Conservation (phyloP, 2,329 filamentous ascomycete species). For the Ilyonectria sp. region DNA sequence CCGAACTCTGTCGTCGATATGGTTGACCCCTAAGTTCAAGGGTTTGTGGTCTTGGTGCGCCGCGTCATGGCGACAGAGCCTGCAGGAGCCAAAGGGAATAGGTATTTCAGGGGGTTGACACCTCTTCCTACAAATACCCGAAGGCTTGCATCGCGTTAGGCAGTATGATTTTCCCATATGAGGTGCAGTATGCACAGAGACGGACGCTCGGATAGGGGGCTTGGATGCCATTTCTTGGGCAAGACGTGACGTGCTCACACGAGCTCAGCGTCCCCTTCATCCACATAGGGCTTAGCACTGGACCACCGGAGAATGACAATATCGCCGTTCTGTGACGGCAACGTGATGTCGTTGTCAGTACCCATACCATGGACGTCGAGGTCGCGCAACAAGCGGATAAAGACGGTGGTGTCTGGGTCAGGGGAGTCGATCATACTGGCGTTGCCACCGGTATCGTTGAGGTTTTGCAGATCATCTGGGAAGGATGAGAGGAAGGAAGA, state of each 20-base stretch:
- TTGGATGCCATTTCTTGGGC: background rate
- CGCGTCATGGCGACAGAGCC: background rate
- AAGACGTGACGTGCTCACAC: constrained; percentile 58
- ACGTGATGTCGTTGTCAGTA: constrained; percentile 73
- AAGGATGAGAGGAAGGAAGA: constrained; percentile 89
- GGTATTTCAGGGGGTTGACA: background rate
- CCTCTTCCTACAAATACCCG: background rate
- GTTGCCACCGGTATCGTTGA: constrained; percentile 92
- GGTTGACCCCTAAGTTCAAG: constrained; percentile 34
- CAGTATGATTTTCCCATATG: background rate
- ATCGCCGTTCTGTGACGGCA: constrained; percentile 74
- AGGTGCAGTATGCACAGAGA: background rate
- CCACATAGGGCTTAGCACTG: constrained; percentile 76
- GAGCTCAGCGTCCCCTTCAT: constrained; percentile 70
- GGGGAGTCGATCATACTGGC: constrained; percentile 94
- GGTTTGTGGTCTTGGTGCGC: background rate
- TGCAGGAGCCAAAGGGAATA: background rate
- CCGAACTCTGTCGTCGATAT: constrained; percentile 23
- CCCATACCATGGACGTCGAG: constrained; percentile 72
- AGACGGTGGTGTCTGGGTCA: constrained; percentile 87
- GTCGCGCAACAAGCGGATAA: constrained; percentile 80
- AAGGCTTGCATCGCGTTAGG: background rate
- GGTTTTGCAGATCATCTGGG: constrained; percentile 81
- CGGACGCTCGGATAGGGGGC: background rate
- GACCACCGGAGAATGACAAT: constrained; percentile 81